Evolutionary conservation across 257 asterid species (phyloP).

Genomic region (Catharanthus roseus): DNA sequence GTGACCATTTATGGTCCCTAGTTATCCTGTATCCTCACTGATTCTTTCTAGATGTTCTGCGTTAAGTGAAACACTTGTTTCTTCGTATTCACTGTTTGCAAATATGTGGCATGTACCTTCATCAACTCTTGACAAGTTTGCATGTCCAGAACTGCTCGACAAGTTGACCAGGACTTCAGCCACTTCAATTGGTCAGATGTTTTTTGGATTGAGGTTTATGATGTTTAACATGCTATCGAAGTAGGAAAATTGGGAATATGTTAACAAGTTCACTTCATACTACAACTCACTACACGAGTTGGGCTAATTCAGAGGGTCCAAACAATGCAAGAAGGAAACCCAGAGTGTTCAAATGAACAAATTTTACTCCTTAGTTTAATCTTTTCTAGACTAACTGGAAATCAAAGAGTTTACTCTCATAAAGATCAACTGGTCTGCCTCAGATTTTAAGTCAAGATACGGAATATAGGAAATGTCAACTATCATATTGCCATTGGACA

Average conservation of each 20-base stretch:
- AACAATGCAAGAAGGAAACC: background rate
- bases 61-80: background rate
- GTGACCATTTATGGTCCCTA: background rate
- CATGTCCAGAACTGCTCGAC: background rate
- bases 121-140: background rate
- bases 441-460: background rate
- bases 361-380: no score
- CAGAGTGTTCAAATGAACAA: background rate
- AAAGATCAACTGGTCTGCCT: background rate
- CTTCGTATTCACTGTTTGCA: background rate
- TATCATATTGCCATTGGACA: background rate
- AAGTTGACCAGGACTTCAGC: background rate
- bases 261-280: background rate
- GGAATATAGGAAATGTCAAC: background rate
- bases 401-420: background rate
- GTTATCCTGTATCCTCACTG: background rate
- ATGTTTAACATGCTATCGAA: background rate
- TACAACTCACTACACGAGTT: background rate
- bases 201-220: background rate
- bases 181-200: background rate
- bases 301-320: background rate
- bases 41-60: background rate
- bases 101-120: background rate
- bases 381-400: background rate
- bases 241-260: background rate